Evolutionary conservation across 1,284 basidiomycete species (phyloP).

Genomic region (Mycena sp.): DNA sequence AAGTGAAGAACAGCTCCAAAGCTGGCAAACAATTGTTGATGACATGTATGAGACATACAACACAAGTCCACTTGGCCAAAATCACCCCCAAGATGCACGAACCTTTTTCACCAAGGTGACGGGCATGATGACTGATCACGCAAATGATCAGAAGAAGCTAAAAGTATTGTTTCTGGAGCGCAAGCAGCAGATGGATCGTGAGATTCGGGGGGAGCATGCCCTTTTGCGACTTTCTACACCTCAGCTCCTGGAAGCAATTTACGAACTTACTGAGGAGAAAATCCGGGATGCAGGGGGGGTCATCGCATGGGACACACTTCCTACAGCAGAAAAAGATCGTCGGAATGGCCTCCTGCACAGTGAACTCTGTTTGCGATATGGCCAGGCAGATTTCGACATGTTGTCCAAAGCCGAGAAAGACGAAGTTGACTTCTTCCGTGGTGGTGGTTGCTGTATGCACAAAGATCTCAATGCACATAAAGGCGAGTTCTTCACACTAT

Average conservation of each 20-base stretch:
- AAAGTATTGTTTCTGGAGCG: neutral
- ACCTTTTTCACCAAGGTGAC: too few species aligned
- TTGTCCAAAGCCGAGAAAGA: too few species aligned
- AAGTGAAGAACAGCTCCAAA: too few species aligned
- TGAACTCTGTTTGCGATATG: too few species aligned
- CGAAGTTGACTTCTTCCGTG: too few species aligned
- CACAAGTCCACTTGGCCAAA: too few species aligned
- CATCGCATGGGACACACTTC: constrained; percentile 19
- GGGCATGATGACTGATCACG: constrained; percentile 11
- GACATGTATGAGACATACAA: too few species aligned
- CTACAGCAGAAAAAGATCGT: neutral
- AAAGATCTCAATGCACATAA: too few species aligned
- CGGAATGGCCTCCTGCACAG: constrained; percentile 6
- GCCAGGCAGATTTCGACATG: too few species aligned
- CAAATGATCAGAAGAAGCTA: constrained; percentile 10
- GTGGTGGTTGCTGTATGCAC: constrained; percentile 35
- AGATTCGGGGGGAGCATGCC: constrained; percentile 1
- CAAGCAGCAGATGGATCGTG: neutral
- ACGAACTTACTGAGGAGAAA: neutral
- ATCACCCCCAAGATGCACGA: too few species aligned
- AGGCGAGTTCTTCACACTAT: too few species aligned
- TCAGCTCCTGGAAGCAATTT: constrained; percentile 11
- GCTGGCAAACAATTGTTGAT: too few species aligned
- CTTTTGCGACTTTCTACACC: neutral
- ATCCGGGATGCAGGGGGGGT: neutral